phyloP scores from a whole-genome alignment of 2,329 filamentous ascomycete genomes.

The Sporothrix brunneoviolacea region DNA sequence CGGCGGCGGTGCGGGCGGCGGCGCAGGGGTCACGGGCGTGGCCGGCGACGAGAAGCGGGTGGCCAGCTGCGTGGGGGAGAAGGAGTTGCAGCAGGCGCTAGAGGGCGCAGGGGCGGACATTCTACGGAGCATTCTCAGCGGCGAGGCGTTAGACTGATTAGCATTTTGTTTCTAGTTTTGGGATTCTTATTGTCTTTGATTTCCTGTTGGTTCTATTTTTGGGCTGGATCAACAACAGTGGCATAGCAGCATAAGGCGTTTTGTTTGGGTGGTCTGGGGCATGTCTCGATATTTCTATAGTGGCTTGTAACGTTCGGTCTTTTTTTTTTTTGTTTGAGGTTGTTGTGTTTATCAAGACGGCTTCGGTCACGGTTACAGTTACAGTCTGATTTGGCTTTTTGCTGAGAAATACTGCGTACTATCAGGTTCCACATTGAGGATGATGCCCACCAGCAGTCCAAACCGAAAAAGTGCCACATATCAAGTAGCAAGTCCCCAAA shows the following conservation, averaged over 20 bases:
- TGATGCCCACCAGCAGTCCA: too few species aligned
- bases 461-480: too few species aligned
- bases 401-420: too few species aligned
- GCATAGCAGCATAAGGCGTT: not conserved
- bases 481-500: too few species aligned
- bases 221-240: not conserved
- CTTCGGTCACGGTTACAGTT: too few species aligned
- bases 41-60: constrained; percentile 68
- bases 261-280: not conserved
- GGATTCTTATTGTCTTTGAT: not conserved
- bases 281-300: too few species aligned
- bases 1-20: constrained; percentile 56
- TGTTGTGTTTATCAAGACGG: too few species aligned
- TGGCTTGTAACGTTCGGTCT: too few species aligned
- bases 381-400: too few species aligned
- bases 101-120: constrained; percentile 56
- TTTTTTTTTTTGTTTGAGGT: too few species aligned
- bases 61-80: constrained; percentile 71
- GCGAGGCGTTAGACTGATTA: constrained; percentile 49
- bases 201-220: not conserved
- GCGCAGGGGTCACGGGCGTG: constrained; percentile 48
- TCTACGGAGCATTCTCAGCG: constrained; percentile 54
- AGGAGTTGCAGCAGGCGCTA: constrained; percentile 67
- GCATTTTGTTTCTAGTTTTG: not conserved
- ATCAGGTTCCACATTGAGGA: too few species aligned